A percentile compares a stretch with the other conserved stretches of the same genome.
Evolutionary conservation across 495 filamentous ascomycete species (phyloP).

Genomic region (Neurospora hispaniola): DNA sequence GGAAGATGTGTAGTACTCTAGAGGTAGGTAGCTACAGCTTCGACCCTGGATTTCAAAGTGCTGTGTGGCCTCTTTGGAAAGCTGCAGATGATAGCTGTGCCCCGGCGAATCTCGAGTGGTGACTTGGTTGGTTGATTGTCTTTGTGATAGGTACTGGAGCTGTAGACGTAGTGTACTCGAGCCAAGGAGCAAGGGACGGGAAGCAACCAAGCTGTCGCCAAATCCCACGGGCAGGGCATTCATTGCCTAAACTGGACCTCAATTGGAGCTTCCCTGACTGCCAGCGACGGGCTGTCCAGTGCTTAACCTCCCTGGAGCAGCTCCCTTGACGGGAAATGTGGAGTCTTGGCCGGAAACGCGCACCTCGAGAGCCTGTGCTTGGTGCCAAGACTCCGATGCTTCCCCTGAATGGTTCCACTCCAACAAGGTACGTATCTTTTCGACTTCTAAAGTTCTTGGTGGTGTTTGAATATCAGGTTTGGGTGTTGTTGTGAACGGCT

Average conservation of each 20-base stretch:
- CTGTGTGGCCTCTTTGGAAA: neutral
- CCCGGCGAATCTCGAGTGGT: neutral
- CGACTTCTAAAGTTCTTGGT: neutral
- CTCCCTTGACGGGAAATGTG: neutral
- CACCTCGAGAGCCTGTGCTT: neutral
- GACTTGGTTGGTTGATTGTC: neutral
- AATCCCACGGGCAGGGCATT: neutral
- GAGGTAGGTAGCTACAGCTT: neutral
- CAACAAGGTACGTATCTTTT: neutral
- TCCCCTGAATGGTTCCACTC: neutral
- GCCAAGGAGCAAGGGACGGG: neutral
- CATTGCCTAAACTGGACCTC: neutral
- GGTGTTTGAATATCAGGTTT: neutral
- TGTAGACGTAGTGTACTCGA: too few species aligned
- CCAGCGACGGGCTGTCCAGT: neutral
- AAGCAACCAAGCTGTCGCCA: neutral
- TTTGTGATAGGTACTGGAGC: neutral
- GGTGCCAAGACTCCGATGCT: neutral
- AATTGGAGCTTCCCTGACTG: neutral
- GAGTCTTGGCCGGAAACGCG: neutral
- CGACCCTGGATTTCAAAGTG: neutral
- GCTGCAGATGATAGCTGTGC: neutral
- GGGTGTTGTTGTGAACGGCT: neutral
- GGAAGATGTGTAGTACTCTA: neutral
- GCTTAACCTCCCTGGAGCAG: neutral